Evolutionary conservation across 768 basidiomycete genomes (phyloP).

Genomic region (Brasilioporus rufonigricans): DNA sequence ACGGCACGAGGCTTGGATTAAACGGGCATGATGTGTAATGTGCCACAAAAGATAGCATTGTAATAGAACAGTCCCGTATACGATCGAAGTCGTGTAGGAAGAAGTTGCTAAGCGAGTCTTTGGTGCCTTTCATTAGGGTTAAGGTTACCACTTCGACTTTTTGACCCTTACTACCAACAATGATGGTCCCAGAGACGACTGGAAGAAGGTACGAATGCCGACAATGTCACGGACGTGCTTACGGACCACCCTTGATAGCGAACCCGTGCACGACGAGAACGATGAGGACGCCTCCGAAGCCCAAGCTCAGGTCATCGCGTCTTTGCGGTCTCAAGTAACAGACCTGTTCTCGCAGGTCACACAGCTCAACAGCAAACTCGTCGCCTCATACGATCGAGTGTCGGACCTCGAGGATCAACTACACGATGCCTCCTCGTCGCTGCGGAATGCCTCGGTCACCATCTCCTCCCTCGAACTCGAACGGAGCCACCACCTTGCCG

Average conservation of each 20-base stretch:
- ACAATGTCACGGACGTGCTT: constrained; percentile 2
- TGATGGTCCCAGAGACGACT: constrained; percentile 10
- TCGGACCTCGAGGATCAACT: constrained; percentile 91
- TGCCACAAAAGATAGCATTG: background rate
- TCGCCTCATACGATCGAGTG: constrained; percentile 86
- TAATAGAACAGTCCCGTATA: background rate
- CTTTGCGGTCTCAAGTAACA: constrained; percentile 76
- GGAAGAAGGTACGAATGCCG: constrained; percentile 13
- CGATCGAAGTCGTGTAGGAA: background rate
- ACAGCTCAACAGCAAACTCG: constrained; percentile 89
- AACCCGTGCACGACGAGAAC: constrained; percentile 11
- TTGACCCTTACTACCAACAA: constrained; percentile 2
- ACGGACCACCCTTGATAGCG: constrained; percentile 3
- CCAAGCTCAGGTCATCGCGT: constrained; percentile 78
- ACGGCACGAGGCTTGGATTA: constrained; percentile 73
- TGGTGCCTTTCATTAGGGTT: constrained; percentile 7
- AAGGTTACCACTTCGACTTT: constrained; percentile 5
- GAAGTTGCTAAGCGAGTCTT: background rate
- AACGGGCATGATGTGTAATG: background rate
- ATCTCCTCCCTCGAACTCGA: constrained; percentile 82
- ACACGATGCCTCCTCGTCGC: constrained; percentile 59
- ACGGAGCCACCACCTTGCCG: constrained; percentile 82
- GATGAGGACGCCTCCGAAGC: constrained; percentile 52
- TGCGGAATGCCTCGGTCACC: constrained; percentile 60
- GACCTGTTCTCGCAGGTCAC: constrained; percentile 89